A percentile compares a stretch with the other conserved stretches of the same genome.
phyloP scores from a whole-genome alignment of 2,329 filamentous ascomycete genomes.

The Cladosporium sp. region DNA sequence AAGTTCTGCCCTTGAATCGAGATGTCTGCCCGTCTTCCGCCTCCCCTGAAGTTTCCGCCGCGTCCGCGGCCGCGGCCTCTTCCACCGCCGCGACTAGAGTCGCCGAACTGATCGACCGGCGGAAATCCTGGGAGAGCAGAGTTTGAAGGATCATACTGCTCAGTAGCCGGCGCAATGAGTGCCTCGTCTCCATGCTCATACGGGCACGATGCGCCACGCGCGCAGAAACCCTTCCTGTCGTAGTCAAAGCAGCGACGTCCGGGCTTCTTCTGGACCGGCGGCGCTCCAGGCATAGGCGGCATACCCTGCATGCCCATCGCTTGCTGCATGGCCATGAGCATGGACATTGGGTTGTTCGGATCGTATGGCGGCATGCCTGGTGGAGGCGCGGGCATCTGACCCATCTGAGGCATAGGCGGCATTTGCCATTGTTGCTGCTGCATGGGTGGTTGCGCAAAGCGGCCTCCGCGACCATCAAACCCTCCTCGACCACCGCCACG shows the following conservation, averaged over 20 bases:
- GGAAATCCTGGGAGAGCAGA: slow-evolving; percentile 34
- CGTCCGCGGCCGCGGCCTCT: slow-evolving; percentile 31
- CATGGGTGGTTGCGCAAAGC: slow-evolving; percentile 14
- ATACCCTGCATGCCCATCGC: slow-evolving; percentile 44
- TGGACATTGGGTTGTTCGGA: slow-evolving; percentile 55
- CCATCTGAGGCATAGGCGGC: slow-evolving; percentile 12
- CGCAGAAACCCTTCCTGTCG: slow-evolving; percentile 66
- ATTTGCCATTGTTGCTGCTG: slow-evolving; percentile 20
- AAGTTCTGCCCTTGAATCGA: slow-evolving; percentile 58
- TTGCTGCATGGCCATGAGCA: slow-evolving; percentile 57
- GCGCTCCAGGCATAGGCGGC: slow-evolving; percentile 25
- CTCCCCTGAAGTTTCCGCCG: slow-evolving; percentile 25
- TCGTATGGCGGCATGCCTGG: slow-evolving; percentile 50
- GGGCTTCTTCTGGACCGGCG: slow-evolving; percentile 8
- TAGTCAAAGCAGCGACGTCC: slow-evolving; percentile 59
- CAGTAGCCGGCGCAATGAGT: slow-evolving; percentile 38
- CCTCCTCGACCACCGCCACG: slow-evolving; percentile 41
- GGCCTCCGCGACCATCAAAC: slow-evolving; percentile 33
- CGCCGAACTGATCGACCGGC: slow-evolving; percentile 15
- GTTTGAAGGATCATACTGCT: slow-evolving; percentile 56
- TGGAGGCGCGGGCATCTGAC: slow-evolving; percentile 32
- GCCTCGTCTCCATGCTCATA: slow-evolving; percentile 60
- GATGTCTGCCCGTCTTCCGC: slow-evolving; percentile 50
- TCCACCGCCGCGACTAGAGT: slow-evolving; percentile 36
- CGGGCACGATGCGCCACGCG: slow-evolving; percentile 58